A percentile compares a stretch with the other conserved stretches of the same genome.
phyloP scores from a whole-genome alignment of 768 basidiomycete species.

The Boletellus ananas region DNA sequence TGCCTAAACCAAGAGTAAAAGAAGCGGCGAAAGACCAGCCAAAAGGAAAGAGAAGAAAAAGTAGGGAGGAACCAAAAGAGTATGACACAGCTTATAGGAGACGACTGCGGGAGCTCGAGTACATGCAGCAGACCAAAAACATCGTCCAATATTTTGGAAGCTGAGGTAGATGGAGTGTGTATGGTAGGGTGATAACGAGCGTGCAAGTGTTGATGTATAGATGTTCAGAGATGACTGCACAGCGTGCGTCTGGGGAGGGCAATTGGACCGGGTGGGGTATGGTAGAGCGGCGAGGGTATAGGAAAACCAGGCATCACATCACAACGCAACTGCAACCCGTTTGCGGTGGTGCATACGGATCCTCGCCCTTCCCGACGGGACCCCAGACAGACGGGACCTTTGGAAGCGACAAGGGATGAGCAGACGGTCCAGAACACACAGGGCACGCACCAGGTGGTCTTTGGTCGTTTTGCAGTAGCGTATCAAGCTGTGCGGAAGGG shows the following conservation, averaged over 20 bases:
- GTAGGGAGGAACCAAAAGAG: neutral
- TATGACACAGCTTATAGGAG: conserved; percentile 3
- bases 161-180: conserved; percentile 18
- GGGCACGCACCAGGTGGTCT: conserved; percentile 71
- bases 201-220: conserved; percentile 21
- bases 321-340: conserved; percentile 68
- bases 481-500: conserved; percentile 60
- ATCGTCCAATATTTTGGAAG: conserved; percentile 27
- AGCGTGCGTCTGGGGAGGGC: conserved; percentile 9
- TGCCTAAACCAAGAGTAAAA: conserved; percentile 22
- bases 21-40: conserved; percentile 1
- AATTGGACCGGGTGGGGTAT: conserved; percentile 27
- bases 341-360: conserved; percentile 86
- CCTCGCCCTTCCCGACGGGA: conserved; percentile 80
- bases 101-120: conserved; percentile 10
- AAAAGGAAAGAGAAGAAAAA: neutral
- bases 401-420: conserved; percentile 1
- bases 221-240: conserved; percentile 19
- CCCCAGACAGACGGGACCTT: conserved; percentile 96
- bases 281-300: conserved; percentile 32
- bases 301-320: conserved; percentile 49
- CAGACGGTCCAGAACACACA: neutral
- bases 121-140: conserved; percentile 26
- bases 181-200: conserved; percentile 29
- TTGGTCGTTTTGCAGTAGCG: conserved; percentile 92